Evolutionary conservation across 768 basidiomycete species (phyloP).

Genomic region (Podaxis carcinomalis): DNA sequence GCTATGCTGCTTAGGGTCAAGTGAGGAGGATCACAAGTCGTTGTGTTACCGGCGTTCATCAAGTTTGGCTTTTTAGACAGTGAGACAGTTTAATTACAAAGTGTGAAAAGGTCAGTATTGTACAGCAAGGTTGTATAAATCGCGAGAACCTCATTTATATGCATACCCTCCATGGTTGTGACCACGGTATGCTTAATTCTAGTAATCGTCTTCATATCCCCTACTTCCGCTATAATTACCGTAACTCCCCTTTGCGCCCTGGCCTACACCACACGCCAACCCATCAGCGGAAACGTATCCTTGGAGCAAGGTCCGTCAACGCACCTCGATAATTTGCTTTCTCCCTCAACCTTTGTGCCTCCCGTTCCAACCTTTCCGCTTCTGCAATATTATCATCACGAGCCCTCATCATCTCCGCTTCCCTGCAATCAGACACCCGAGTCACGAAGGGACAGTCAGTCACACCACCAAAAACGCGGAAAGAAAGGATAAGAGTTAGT

Average conservation of each 20-base stretch:
- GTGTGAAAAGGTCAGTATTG: neutral
- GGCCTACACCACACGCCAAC: neutral
- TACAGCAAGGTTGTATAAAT: neutral
- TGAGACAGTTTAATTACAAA: neutral
- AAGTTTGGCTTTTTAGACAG: neutral
- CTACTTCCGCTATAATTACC: neutral
- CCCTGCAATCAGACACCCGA: neutral
- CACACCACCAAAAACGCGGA: neutral
- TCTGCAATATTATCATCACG: neutral
- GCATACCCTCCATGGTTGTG: neutral
- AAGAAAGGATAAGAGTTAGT: neutral
- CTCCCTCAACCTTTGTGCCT: neutral
- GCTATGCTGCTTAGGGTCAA: neutral
- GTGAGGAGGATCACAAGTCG: neutral
- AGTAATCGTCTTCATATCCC: neutral
- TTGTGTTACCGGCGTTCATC: neutral
- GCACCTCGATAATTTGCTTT: neutral
- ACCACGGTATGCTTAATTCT: neutral
- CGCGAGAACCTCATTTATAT: neutral
- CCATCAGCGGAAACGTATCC: neutral
- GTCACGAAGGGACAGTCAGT: neutral
- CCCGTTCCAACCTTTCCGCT: neutral
- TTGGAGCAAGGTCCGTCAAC: neutral
- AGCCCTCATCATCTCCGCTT: neutral
- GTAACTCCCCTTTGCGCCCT: neutral